Base-by-base conservation (phyloP, 495 filamentous ascomycete genomes). In the Endocarpon pusillum region DNA sequence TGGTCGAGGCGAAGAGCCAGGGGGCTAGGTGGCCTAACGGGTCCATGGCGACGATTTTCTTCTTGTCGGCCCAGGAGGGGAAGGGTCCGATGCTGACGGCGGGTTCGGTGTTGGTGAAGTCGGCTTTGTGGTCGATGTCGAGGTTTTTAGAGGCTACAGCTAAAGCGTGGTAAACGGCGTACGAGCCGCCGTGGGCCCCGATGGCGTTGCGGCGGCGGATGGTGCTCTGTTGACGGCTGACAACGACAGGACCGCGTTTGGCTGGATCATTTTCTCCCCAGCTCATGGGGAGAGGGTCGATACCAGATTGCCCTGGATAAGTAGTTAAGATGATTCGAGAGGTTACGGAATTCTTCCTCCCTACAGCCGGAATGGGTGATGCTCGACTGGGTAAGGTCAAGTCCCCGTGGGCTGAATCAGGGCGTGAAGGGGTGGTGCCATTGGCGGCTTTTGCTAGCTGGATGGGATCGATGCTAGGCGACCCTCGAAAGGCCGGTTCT, bases 21-120 rank as follows among this genome's bases (percentile, higher is more conserved):
- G 87, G 84, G 3, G 78, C 74, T 39, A 92, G 61, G 54, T 97
- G 89, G 4, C 89, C 89, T 43, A 75, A 78, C 4, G 89, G 89
- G 54, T 97, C 89, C 81, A 97, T 92, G 19, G 89, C 80, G 17
- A 97, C 89, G 39, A 97, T 94, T 63, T 93, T 94, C 47, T 81
- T 87, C 49, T 73, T 70, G 51, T 94, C 83, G 16, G 62, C 66
- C 89, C 89, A 97, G 52, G 86, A 72, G 14, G 81, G 71, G 49
- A 93, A 92, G 21, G 78, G 81, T 0, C 84, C 82, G 49, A 96
- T 80, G 35, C 77, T 70, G 34, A 73, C 84, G 3, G 84, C 86
- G 8, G 89, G 89, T 47, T 94, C 78, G 10, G 80, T 91, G 59
- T 96, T 94, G 40, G 81, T 87, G 55, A 92, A 86, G 51, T 94